phyloP scores from a whole-genome alignment of 306 rosid species.

The barrel medic (Medicago truncatula) region MtrunA17r5.0-ANR NC_053044.1:39374501-39375000 shows the following conservation, averaged over 20 bases:
- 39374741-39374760: constrained; percentile 46
- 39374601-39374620: constrained; percentile 58
- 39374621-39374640: constrained; percentile 58
- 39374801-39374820: constrained; percentile 69
- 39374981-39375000: too few relatives aligned
- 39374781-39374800: constrained; percentile 63
- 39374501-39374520: constrained; percentile 48
- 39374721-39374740: constrained; percentile 68
- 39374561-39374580: constrained; percentile 64
- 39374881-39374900: constrained; percentile 60
- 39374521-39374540: constrained; percentile 47
- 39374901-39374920: constrained; percentile 57
- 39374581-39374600: constrained; percentile 7
- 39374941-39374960: too few relatives aligned
- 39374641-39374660: neutral
- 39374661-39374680: neutral
- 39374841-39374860: constrained; percentile 62
- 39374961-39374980: too few relatives aligned
- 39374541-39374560: constrained; percentile 63
- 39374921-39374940: too few relatives aligned
- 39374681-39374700: neutral
- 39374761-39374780: constrained; percentile 45
- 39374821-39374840: constrained; percentile 65
- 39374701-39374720: constrained; percentile 28
- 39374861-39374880: constrained; percentile 68